These are phyloP conservation scores for Macrotyloma uniflorum DNA, from an alignment of 306 rosid species.

Conservation along the genomic window DNA sequence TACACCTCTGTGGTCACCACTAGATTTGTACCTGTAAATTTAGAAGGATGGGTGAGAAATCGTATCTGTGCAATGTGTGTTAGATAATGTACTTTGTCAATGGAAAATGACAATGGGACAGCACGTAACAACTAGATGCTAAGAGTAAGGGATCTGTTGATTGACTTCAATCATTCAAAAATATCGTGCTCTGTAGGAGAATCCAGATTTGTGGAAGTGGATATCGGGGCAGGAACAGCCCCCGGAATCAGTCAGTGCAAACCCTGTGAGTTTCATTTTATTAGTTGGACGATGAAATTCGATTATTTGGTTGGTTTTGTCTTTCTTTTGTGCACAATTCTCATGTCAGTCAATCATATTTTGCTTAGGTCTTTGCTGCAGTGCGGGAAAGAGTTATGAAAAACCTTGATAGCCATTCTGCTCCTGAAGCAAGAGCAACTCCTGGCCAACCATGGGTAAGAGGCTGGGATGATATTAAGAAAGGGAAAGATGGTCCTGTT, in stretches of 20 bases:
- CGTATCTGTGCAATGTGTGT: slow-evolving; percentile 3
- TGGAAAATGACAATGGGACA: slow-evolving; percentile 1
- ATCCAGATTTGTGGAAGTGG: slow-evolving; percentile 97
- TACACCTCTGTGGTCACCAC: slow-evolving; percentile 3
- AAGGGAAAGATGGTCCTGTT: slow-evolving; percentile 61
- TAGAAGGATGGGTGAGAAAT: background rate
- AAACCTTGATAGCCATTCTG: slow-evolving; percentile 69
- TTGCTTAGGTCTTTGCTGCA: slow-evolving; percentile 73
- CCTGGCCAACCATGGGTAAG: slow-evolving; percentile 94
- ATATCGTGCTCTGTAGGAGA: slow-evolving; percentile 63
- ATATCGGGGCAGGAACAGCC: slow-evolving; percentile 85
- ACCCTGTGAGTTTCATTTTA: slow-evolving; percentile 65
- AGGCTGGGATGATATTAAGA: slow-evolving; percentile 95
- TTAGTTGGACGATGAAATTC: slow-evolving; percentile 23
- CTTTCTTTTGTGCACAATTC: slow-evolving; percentile 16
- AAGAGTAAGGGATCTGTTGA: background rate
- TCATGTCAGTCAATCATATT: slow-evolving; percentile 17
- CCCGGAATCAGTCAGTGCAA: slow-evolving; percentile 61
- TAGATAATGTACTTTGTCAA: background rate
- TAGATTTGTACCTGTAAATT: slow-evolving; percentile 2
- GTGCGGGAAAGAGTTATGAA: slow-evolving; percentile 55
- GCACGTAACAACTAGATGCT: background rate
- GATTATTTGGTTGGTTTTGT: background rate
- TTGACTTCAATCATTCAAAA: slow-evolving; percentile 5
- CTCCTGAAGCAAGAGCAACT: slow-evolving; percentile 74